Evolutionary conservation across 164 flowering plant species (phyloP).

Genomic region (Macadamia tetraphylla): DNA sequence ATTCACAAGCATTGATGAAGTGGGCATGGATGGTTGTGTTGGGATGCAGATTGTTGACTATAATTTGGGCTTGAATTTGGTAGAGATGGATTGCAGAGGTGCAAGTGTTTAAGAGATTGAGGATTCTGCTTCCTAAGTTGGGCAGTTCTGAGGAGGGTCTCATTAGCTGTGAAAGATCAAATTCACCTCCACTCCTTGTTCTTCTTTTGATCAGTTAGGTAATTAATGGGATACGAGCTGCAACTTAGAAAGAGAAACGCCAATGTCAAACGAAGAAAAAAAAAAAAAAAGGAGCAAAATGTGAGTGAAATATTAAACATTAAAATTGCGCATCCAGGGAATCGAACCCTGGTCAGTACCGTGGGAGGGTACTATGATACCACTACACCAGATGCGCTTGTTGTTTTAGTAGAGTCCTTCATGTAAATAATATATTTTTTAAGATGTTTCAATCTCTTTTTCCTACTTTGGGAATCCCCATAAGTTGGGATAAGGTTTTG

Average conservation of each 20-base stretch:
- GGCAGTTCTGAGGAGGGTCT: conserved; percentile 9
- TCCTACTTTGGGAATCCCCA: too few species aligned
- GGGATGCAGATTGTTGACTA: conserved; percentile 33
- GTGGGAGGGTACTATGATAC: conserved; percentile 92
- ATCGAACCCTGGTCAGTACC: conserved; percentile 99
- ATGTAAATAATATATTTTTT: too few species aligned
- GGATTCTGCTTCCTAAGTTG: conserved; percentile 15
- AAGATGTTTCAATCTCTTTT: too few species aligned
- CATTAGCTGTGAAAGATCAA: conserved; percentile 11
- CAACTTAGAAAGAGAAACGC: too few species aligned
- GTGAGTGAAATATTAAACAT: too few species aligned
- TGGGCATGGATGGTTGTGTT: conserved; percentile 35
- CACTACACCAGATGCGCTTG: conserved; percentile 36
- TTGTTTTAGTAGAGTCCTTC: too few species aligned
- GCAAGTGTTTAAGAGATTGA: conserved; percentile 24
- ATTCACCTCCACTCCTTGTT: too few species aligned
- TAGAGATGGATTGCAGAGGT: conserved; percentile 22
- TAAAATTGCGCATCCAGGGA: conserved; percentile 49
- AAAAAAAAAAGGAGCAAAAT: too few species aligned
- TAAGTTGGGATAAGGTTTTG: too few species aligned
- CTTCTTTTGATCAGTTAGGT: too few species aligned
- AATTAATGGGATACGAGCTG: too few species aligned
- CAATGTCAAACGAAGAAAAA: too few species aligned
- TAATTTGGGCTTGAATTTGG: conserved; percentile 58
- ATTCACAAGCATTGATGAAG: conserved; percentile 42